Conservation (phyloP, 2,329 filamentous ascomycete genomes). For the Trichophyton schoenleinii region DNA sequence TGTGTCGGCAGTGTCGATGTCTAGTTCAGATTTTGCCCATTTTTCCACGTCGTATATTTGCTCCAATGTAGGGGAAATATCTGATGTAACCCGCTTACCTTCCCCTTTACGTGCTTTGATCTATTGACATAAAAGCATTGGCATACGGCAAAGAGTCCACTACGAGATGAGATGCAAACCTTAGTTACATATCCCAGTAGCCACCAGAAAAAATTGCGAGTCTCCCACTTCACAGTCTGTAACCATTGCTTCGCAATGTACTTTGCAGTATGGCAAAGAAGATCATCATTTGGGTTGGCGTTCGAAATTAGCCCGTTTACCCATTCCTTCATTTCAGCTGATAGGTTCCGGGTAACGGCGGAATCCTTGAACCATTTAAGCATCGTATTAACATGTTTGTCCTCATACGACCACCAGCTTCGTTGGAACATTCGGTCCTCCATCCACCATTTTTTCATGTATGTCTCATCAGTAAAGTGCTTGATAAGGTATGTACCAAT, state of each 20-base stretch:
- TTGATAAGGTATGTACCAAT: conserved; percentile 17
- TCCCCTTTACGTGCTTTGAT: not conserved
- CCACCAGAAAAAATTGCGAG: conserved; percentile 6
- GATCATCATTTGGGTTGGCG: conserved; percentile 17
- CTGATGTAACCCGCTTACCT: not conserved
- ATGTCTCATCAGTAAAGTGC: conserved; percentile 15
- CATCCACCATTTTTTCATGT: conserved; percentile 16
- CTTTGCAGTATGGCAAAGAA: conserved; percentile 15
- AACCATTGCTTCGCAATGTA: conserved; percentile 16
- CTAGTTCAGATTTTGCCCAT: conserved; percentile 12
- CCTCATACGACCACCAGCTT: conserved; percentile 14
- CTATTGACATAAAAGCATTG: not conserved
- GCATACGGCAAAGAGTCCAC: not conserved
- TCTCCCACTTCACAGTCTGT: conserved; percentile 7
- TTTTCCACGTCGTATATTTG: conserved; percentile 11
- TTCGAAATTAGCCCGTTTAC: conserved; percentile 19
- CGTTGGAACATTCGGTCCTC: conserved; percentile 12
- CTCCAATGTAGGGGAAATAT: conserved; percentile 7
- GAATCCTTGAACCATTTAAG: conserved; percentile 20
- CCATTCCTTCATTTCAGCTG: conserved; percentile 16
- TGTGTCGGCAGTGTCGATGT: conserved; percentile 7
- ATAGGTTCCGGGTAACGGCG: conserved; percentile 17
- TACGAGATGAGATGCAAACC: not conserved
- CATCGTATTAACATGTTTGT: conserved; percentile 10
- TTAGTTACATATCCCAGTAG: conserved; percentile 9